Evolutionary conservation across 495 filamentous ascomycete genomes (phyloP).

Genomic region (Stereocaulon alpinum): DNA sequence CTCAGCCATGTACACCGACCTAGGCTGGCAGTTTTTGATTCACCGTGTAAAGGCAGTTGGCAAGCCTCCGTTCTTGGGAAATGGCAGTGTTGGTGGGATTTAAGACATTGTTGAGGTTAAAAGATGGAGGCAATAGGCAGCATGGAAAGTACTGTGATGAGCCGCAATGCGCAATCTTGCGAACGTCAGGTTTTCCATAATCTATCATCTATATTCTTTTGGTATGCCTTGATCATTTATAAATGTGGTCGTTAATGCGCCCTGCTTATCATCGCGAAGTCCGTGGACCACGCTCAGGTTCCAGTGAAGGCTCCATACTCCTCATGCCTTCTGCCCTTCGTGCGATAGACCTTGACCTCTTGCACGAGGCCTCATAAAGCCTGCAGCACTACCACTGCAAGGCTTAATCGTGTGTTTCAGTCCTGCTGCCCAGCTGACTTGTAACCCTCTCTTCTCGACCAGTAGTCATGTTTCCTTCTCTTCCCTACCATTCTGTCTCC

Average conservation of each 20-base stretch:
- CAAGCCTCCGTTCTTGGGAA: not conserved
- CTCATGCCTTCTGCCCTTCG: not conserved
- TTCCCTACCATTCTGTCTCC: conserved; percentile 52
- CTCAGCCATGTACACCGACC: conserved; percentile 14
- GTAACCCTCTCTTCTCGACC: not conserved
- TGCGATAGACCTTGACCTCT: not conserved
- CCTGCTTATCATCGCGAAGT: not conserved
- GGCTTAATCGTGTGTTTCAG: no score
- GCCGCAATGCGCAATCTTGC: not conserved
- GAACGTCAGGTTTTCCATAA: not conserved
- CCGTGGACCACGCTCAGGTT: not conserved
- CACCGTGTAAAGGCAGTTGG: not conserved
- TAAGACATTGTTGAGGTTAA: not conserved
- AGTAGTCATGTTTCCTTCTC: not conserved
- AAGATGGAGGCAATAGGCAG: not conserved
- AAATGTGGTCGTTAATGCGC: not conserved
- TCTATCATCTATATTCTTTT: not conserved
- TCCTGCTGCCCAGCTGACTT: not conserved
- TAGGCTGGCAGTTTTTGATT: conserved; percentile 2
- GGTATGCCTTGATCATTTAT: not conserved
- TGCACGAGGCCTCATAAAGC: not conserved
- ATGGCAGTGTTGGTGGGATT: not conserved
- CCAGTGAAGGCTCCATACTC: not conserved
- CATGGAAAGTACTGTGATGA: not conserved
- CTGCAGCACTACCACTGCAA: no score